A percentile compares a stretch with the other conserved stretches of the same genome.
Conservation (phyloP, 768 basidiomycete species). For the Tubosaeta sp. region DNA sequence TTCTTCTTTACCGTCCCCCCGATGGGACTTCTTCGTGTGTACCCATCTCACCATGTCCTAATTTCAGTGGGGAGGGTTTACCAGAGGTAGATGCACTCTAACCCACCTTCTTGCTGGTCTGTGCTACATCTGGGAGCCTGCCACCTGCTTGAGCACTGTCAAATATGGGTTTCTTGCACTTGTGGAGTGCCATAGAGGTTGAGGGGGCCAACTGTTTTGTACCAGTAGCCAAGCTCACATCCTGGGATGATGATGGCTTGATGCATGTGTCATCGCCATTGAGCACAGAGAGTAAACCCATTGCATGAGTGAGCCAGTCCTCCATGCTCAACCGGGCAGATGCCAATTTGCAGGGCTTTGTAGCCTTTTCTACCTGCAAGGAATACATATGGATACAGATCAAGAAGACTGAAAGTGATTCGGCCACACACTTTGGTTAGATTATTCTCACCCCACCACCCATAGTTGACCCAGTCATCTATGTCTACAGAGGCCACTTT, state of each 20-base stretch:
- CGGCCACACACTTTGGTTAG: constrained; percentile 45
- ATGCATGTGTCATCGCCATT: not conserved
- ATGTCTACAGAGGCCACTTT: not conserved
- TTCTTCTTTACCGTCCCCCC: constrained; percentile 40
- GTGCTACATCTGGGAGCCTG: not conserved
- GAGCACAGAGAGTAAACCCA: constrained; percentile 23
- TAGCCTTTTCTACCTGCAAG: constrained; percentile 57
- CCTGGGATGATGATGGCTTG: constrained; percentile 3
- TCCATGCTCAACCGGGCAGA: constrained; percentile 35
- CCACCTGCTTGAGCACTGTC: not conserved
- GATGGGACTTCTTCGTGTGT: not conserved
- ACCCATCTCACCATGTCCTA: not conserved
- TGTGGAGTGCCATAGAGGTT: constrained; percentile 47
- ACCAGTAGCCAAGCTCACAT: not conserved
- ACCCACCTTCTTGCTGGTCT: not conserved
- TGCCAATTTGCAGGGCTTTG: constrained; percentile 53
- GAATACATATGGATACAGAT: not conserved
- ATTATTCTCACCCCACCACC: constrained; percentile 67
- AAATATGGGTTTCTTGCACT: constrained; percentile 33
- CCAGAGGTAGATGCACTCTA: constrained; percentile 4
- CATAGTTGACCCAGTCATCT: constrained; percentile 31
- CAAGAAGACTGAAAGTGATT: not conserved
- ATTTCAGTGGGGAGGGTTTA: not conserved
- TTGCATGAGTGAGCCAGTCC: constrained; percentile 56
- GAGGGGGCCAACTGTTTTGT: constrained; percentile 22